Percentiles rank a stretch among this genome's conserved stretches.
Evolutionary conservation across 345 rosid species (phyloP).

Genomic region (Lepidium aucheri): DNA sequence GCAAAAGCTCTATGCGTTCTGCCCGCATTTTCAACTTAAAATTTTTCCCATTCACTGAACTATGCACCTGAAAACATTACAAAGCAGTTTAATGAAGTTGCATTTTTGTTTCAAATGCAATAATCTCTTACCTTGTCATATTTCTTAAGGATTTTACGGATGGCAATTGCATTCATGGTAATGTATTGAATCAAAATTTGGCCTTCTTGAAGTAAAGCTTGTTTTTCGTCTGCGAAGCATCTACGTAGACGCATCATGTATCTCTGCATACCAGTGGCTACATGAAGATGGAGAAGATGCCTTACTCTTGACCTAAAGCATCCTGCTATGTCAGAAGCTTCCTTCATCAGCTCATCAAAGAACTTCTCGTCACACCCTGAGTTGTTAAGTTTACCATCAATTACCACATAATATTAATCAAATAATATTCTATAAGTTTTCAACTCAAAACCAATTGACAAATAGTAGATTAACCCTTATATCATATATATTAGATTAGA

Average conservation of each 20-base stretch:
- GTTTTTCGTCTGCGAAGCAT: slow-evolving; percentile 56
- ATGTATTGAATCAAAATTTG: slow-evolving; percentile 66
- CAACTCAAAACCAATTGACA: too few relatives aligned
- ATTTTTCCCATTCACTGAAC: slow-evolving; percentile 70
- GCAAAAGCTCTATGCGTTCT: slow-evolving; percentile 79
- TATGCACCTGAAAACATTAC: slow-evolving; percentile 50
- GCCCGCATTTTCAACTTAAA: slow-evolving; percentile 79
- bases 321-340: slow-evolving; percentile 72
- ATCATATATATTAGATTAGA: too few relatives aligned
- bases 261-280: slow-evolving; percentile 66
- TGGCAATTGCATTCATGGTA: slow-evolving; percentile 82
- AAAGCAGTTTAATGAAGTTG: background rate
- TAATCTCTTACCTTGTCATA: slow-evolving; percentile 60
- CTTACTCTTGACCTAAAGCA: slow-evolving; percentile 72
- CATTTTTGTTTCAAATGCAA: background rate
- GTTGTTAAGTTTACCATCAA: slow-evolving; percentile 8
- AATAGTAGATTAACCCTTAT: too few relatives aligned
- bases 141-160: slow-evolving; percentile 85
- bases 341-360: slow-evolving; percentile 79
- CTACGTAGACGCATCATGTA: slow-evolving; percentile 42
- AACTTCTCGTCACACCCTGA: slow-evolving; percentile 79
- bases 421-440: background rate
- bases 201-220: slow-evolving; percentile 59
- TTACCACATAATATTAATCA: background rate
- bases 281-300: slow-evolving; percentile 72